These are phyloP conservation scores for Hemisphaericaspora nanyangensis DNA, from an alignment of 805 yeast species.

Conservation along the genomic window DNA sequence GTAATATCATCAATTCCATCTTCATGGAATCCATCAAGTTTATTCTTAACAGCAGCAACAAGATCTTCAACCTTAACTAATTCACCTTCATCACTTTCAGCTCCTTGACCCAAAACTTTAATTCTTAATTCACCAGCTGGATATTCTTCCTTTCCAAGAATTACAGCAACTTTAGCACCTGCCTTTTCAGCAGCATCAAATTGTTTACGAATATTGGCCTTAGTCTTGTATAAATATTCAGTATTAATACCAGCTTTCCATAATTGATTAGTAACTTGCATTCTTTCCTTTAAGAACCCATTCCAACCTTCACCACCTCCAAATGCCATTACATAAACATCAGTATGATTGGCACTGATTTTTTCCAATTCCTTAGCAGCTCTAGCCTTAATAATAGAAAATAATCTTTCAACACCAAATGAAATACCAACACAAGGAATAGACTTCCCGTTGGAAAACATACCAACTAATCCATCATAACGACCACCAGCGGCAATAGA, in stretches of 20 bases:
- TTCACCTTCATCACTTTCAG: constrained; percentile 80
- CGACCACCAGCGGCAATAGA: constrained; percentile 99
- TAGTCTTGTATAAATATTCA: constrained; percentile 87
- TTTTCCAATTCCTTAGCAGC: constrained; percentile 53
- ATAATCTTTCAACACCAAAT: constrained; percentile 93
- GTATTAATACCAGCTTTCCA: constrained; percentile 90
- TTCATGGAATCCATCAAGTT: constrained; percentile 34
- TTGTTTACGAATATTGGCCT: constrained; percentile 93
- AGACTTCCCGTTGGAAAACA: constrained; percentile 89
- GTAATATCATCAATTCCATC: constrained; percentile 64
- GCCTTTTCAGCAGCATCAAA: constrained; percentile 96
- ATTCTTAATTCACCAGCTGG: constrained; percentile 78
- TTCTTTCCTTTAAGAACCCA: constrained; percentile 89
- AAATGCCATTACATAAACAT: constrained; percentile 94
- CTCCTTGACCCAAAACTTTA: constrained; percentile 86
- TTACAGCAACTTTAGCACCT: constrained; percentile 87
- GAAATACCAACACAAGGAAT: constrained; percentile 98
- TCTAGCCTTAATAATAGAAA: constrained; percentile 82
- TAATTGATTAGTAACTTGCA: constrained; percentile 74
- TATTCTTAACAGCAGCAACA: constrained; percentile 42
- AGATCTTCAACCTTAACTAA: constrained; percentile 61
- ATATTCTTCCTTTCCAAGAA: constrained; percentile 92
- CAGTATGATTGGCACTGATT: constrained; percentile 82
- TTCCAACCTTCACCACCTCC: constrained; percentile 98
- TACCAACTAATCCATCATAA: constrained; percentile 93